Evolutionary conservation across 2,329 filamentous ascomycete genomes (phyloP).

Genomic region (Hymenotorrendiella dingleyae): DNA sequence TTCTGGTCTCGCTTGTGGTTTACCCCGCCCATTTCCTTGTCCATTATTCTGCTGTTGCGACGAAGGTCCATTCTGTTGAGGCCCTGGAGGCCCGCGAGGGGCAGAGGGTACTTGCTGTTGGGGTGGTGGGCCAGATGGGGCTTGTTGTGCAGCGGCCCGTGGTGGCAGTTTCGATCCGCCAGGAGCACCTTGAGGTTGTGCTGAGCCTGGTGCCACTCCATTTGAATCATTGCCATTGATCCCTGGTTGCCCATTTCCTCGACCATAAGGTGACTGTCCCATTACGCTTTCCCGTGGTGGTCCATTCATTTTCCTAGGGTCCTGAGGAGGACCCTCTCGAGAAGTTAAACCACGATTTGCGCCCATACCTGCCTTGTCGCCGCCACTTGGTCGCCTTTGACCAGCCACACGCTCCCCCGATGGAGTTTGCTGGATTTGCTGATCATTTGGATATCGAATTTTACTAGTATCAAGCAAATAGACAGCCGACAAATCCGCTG

Average conservation of each 20-base stretch:
- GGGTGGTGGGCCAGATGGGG: slow-evolving; percentile 57
- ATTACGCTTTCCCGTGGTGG: slow-evolving; percentile 37
- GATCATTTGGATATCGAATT: slow-evolving; percentile 89
- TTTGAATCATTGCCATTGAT: slow-evolving; percentile 34
- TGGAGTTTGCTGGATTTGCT: slow-evolving; percentile 33
- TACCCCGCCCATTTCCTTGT: slow-evolving; percentile 18
- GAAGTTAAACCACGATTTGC: slow-evolving; percentile 24
- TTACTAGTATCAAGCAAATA: slow-evolving; percentile 94
- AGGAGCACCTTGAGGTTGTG: slow-evolving; percentile 36
- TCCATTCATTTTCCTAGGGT: slow-evolving; percentile 42
- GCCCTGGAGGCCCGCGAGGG: slow-evolving; percentile 29
- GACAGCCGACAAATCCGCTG: slow-evolving; percentile 78
- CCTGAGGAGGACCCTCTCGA: slow-evolving; percentile 30
- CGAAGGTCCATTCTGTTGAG: not conserved
- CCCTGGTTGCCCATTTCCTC: slow-evolving; percentile 29
- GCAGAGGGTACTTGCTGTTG: slow-evolving; percentile 54
- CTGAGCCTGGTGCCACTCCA: slow-evolving; percentile 27
- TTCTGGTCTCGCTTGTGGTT: slow-evolving; percentile 25
- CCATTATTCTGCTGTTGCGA: not conserved
- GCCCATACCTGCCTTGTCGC: slow-evolving; percentile 30
- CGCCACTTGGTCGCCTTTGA: slow-evolving; percentile 37
- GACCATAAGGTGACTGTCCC: slow-evolving; percentile 30
- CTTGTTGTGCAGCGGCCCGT: slow-evolving; percentile 53
- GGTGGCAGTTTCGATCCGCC: slow-evolving; percentile 52
- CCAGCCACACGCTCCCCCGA: slow-evolving; percentile 35